phyloP scores from a whole-genome alignment of 768 basidiomycete genomes.

The Mycena epipterygia region DNA sequence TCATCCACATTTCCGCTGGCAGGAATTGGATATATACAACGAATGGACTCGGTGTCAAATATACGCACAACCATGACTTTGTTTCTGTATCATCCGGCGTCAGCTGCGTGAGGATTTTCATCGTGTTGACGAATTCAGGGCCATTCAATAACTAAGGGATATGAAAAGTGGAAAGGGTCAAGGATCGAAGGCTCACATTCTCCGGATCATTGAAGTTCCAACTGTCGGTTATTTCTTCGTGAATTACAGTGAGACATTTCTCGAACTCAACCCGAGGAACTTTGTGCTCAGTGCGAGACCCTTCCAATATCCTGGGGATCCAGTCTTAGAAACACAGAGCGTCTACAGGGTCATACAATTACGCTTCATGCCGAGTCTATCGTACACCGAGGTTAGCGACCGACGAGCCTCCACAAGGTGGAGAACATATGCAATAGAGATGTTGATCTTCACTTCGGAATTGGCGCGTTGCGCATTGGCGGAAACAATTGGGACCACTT shows the following conservation, averaged over 20 bases:
- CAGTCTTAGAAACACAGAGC: neutral
- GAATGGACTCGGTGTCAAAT: neutral
- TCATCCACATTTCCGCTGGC: conserved; percentile 2
- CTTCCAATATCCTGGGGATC: conserved; percentile 8
- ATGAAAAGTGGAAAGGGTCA: neutral
- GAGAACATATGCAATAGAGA: conserved; percentile 2
- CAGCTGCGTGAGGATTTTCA: conserved; percentile 10
- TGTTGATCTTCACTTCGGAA: conserved; percentile 4
- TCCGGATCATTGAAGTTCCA: conserved; percentile 17
- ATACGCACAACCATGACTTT: conserved; percentile 13
- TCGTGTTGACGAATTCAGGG: neutral
- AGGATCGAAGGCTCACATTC: neutral
- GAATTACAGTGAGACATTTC: neutral
- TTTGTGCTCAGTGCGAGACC: conserved; percentile 12
- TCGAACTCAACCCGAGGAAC: conserved; percentile 6
- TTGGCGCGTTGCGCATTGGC: conserved; percentile 13
- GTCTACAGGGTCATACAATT: neutral
- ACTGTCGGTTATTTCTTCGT: conserved; percentile 15
- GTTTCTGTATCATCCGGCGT: conserved; percentile 7
- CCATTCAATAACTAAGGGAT: conserved; percentile 3
- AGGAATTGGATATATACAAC: neutral
- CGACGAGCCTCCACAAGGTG: neutral
- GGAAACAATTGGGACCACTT: neutral
- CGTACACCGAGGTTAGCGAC: neutral
- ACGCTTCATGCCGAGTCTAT: conserved; percentile 20